These are phyloP conservation scores for Pestalotiopsis sp. DNA, from an alignment of 2,329 filamentous ascomycete species.

Conservation along the genomic window DNA sequence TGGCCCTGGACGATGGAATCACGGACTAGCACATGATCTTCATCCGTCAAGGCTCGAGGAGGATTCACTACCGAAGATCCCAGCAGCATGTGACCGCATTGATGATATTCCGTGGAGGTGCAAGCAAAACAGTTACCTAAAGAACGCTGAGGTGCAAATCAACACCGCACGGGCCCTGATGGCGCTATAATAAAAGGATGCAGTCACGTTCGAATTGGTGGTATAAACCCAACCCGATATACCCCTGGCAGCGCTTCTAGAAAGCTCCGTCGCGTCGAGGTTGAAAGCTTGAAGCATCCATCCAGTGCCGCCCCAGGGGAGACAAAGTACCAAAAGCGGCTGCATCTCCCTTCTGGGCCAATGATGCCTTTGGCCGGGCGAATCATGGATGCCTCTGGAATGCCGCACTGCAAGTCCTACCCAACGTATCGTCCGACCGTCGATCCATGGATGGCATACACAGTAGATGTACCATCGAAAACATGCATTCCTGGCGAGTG, in stretches of 20 bases:
- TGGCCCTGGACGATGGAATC: too few species aligned
- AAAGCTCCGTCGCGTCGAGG: neutral
- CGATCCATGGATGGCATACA: neutral
- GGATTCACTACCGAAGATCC: neutral
- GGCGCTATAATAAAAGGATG: slow-evolving; percentile 5
- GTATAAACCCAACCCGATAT: neutral
- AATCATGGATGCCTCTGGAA: neutral
- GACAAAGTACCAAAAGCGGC: neutral
- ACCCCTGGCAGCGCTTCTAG: slow-evolving; percentile 5
- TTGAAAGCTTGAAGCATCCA: neutral
- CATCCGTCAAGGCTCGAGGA: neutral
- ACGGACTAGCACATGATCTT: neutral
- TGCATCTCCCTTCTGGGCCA: neutral
- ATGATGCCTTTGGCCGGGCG: neutral
- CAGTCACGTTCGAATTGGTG: neutral
- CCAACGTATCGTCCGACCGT: neutral
- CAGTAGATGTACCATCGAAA: neutral
- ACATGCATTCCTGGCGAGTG: neutral
- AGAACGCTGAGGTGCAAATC: neutral
- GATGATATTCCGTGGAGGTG: neutral
- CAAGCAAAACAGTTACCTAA: slow-evolving; percentile 4
- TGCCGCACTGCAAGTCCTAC: neutral
- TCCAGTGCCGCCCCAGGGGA: neutral
- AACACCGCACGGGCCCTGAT: neutral
- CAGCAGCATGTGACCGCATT: neutral